phyloP scores from a whole-genome alignment of 768 basidiomycete genomes.

The Auriscalpium vulgare region DNA sequence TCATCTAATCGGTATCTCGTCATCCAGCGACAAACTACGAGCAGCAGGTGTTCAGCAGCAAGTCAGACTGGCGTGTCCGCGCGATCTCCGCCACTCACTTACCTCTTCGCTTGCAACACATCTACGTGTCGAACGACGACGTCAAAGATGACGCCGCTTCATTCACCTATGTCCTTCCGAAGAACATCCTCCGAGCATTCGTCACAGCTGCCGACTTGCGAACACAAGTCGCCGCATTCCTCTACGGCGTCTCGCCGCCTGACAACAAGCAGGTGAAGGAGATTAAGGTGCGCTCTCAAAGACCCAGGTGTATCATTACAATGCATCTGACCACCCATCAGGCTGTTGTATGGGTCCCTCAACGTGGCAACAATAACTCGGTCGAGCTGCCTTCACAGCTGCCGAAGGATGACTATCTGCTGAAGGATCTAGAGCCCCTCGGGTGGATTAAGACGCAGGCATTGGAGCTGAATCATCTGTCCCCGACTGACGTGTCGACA shows the following conservation, averaged over 20 bases:
- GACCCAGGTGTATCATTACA: background rate
- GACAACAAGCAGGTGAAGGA: constrained; percentile 99
- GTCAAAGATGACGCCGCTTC: constrained; percentile 96
- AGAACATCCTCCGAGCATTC: constrained; percentile 93
- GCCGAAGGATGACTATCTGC: constrained; percentile 89
- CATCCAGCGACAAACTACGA: constrained; percentile 85
- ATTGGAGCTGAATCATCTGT: constrained; percentile 84
- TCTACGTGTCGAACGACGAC: constrained; percentile 98
- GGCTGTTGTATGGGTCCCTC: constrained; percentile 96
- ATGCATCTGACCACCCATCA: constrained; percentile 17
- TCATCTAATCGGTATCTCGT: constrained; percentile 3
- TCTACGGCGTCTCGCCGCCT: constrained; percentile 88
- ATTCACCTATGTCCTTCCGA: constrained; percentile 92
- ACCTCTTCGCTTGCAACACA: constrained; percentile 92
- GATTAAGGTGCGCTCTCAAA: constrained; percentile 54
- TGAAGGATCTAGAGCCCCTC: constrained; percentile 91
- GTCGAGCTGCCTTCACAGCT: constrained; percentile 87
- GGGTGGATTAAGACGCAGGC: constrained; percentile 98
- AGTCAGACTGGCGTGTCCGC: constrained; percentile 98
- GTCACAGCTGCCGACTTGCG: constrained; percentile 89
- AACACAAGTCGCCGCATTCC: constrained; percentile 89
- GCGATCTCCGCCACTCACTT: constrained; percentile 97
- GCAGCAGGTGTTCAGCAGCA: constrained; percentile 97
- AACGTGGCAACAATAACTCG: constrained; percentile 90
- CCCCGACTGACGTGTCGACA: constrained; percentile 86